Evolutionary conservation across 2,329 filamentous ascomycete genomes (phyloP).

Genomic region (Ophiostoma novo-ulmi): DNA sequence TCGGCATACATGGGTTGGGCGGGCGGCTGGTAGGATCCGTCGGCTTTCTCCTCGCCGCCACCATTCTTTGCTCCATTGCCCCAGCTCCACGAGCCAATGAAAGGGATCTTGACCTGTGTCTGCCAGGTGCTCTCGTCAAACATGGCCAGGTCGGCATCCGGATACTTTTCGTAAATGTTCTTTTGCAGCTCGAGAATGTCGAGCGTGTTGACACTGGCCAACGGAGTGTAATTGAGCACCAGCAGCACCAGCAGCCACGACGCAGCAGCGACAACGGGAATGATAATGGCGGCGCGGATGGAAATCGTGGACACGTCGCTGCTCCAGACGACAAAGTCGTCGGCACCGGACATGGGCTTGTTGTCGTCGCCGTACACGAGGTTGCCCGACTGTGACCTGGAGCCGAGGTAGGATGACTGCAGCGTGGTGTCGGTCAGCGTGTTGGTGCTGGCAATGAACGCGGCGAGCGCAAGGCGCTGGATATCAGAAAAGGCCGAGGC

Average conservation of each 20-base stretch:
- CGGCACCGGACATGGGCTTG: constrained; percentile 27
- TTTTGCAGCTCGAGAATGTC: constrained; percentile 27
- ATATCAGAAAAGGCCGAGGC: constrained; percentile 31
- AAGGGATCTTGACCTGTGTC: constrained; percentile 16
- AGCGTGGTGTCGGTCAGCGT: constrained; percentile 31
- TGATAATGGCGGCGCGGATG: constrained; percentile 30
- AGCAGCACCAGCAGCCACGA: constrained; percentile 26
- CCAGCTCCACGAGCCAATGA: constrained; percentile 16
- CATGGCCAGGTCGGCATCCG: constrained; percentile 24
- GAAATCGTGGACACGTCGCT: constrained; percentile 31
- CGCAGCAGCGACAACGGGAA: constrained; percentile 25
- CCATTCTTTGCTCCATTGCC: constrained; percentile 10
- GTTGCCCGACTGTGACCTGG: constrained; percentile 19
- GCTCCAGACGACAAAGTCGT: constrained; percentile 32
- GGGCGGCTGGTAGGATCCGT: constrained; percentile 13
- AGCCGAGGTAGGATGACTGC: constrained; percentile 23
- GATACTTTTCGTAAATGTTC: constrained; percentile 26
- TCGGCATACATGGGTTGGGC: constrained; percentile 14
- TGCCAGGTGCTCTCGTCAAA: constrained; percentile 23
- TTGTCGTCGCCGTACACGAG: constrained; percentile 27
- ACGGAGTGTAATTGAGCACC: constrained; percentile 23
- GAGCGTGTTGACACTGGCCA: constrained; percentile 23
- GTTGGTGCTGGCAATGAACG: constrained; percentile 31
- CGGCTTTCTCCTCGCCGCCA: neutral
- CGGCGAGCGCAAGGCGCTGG: constrained; percentile 30